Conservation (phyloP, 164 flowering plant genomes). For the Vitis amurensis region DNA sequence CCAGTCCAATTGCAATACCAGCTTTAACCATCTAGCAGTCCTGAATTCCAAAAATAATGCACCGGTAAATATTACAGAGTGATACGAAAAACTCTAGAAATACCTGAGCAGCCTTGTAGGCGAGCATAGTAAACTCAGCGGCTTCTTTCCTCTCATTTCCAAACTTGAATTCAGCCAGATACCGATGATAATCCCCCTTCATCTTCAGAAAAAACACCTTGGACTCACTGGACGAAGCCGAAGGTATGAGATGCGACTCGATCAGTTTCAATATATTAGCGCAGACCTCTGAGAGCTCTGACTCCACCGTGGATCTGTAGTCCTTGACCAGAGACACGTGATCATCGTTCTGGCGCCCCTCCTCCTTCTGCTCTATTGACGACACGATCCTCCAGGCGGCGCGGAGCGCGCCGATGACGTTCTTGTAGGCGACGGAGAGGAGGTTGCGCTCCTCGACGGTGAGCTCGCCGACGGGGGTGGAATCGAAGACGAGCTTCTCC, state of each 20-base stretch:
- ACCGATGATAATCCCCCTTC: constrained; percentile 39
- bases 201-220: constrained; percentile 43
- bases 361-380: constrained; percentile 32
- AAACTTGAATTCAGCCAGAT: constrained; percentile 34
- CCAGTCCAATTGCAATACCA: too few species aligned
- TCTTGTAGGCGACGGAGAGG: constrained; percentile 30
- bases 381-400: constrained; percentile 36
- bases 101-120: constrained; percentile 46
- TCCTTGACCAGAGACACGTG: constrained; percentile 27
- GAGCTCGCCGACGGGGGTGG: constrained; percentile 24
- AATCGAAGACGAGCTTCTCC: constrained; percentile 27
- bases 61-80: too few species aligned
- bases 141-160: constrained; percentile 34
- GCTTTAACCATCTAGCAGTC: too few species aligned
- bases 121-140: constrained; percentile 40
- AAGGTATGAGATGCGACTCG: constrained; percentile 34
- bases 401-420: constrained; percentile 37
- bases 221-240: constrained; percentile 31
- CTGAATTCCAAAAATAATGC: too few species aligned
- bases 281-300: constrained; percentile 28
- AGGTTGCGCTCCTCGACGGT: constrained; percentile 37
- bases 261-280: constrained; percentile 25
- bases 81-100: not conserved
- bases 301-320: constrained; percentile 31
- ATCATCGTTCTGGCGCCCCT: constrained; percentile 32